phyloP scores from a whole-genome alignment of 2,329 filamentous ascomycete species.

The Neobulgaria alba region DNA sequence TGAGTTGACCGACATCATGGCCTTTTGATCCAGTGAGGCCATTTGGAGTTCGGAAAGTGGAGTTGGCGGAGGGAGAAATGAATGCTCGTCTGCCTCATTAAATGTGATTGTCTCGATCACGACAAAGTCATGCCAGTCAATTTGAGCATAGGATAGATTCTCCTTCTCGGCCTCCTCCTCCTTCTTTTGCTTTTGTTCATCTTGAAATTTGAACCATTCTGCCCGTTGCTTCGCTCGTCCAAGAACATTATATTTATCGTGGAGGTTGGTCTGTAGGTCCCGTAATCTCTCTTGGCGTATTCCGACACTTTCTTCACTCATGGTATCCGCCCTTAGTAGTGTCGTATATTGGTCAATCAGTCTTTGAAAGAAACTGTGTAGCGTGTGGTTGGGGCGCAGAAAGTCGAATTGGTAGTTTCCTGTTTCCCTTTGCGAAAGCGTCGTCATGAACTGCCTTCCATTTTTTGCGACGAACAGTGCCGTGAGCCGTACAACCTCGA shows the following conservation, averaged over 20 bases:
- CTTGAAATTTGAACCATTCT: slow-evolving; percentile 78
- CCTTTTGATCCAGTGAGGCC: slow-evolving; percentile 90
- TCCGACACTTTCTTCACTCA: slow-evolving; percentile 53
- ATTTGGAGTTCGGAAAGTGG: slow-evolving; percentile 88
- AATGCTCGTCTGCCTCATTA: slow-evolving; percentile 77
- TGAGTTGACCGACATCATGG: slow-evolving; percentile 74
- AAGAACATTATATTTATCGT: slow-evolving; percentile 73
- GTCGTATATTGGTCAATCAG: slow-evolving; percentile 90
- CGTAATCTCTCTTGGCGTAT: slow-evolving; percentile 63
- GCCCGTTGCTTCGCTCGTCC: slow-evolving; percentile 76
- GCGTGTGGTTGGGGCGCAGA: slow-evolving; percentile 85
- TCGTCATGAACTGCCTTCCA: slow-evolving; percentile 84
- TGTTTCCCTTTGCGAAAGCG: slow-evolving; percentile 78
- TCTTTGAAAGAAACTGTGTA: slow-evolving; percentile 91
- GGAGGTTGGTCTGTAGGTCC: slow-evolving; percentile 64
- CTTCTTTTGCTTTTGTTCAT: slow-evolving; percentile 77
- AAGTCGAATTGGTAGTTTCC: slow-evolving; percentile 96
- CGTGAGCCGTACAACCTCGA: slow-evolving; percentile 66
- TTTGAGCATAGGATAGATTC: slow-evolving; percentile 66
- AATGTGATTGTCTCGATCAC: slow-evolving; percentile 94
- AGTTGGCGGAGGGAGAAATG: slow-evolving; percentile 79
- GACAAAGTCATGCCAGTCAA: slow-evolving; percentile 97
- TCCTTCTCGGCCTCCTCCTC: slow-evolving; percentile 83
- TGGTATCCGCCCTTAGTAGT: slow-evolving; percentile 58
- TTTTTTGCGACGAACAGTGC: slow-evolving; percentile 90